A percentile compares a stretch with the other conserved stretches of the same genome.
Conservation (phyloP, 2,329 filamentous ascomycete species). For the Dactylonectria estremocensis region DNA sequence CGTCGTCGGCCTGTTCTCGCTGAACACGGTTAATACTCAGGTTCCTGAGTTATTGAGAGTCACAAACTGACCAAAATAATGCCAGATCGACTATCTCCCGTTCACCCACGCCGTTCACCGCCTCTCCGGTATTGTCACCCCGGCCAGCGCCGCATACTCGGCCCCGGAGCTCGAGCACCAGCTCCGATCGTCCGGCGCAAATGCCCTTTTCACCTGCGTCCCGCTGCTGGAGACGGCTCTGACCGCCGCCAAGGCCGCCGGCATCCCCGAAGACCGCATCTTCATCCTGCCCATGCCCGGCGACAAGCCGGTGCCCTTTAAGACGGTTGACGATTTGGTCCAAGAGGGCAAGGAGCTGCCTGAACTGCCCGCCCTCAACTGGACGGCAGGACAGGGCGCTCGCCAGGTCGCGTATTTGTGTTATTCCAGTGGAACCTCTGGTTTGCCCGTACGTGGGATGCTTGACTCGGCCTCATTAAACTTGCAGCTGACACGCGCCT, state of each 20-base stretch:
- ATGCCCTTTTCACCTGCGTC: constrained; percentile 79
- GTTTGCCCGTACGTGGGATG: constrained; percentile 72
- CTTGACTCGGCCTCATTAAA: neutral
- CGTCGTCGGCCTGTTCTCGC: constrained; percentile 81
- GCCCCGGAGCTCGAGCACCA: constrained; percentile 80
- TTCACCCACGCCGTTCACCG: constrained; percentile 82
- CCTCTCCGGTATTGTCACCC: constrained; percentile 80
- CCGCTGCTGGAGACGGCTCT: constrained; percentile 76
- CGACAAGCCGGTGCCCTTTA: constrained; percentile 66
- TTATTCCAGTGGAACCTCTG: constrained; percentile 86
- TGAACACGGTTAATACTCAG: constrained; percentile 76
- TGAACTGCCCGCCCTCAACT: constrained; percentile 69
- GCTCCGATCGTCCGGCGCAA: constrained; percentile 77
- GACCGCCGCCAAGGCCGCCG: constrained; percentile 73
- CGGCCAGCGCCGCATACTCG: constrained; percentile 83
- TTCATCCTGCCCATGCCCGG: constrained; percentile 80
- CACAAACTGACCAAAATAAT: neutral
- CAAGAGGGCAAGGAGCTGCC: constrained; percentile 70
- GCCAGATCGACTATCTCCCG: constrained; percentile 81
- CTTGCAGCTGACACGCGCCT: constrained; percentile 19
- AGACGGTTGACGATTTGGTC: constrained; percentile 78
- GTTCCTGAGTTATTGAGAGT: constrained; percentile 40
- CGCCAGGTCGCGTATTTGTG: constrained; percentile 82
- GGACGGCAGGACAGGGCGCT: constrained; percentile 75
- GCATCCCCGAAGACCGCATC: constrained; percentile 75